A percentile compares a stretch with the other conserved stretches of the same genome.
These are phyloP conservation scores for Musa beccarii DNA, from an alignment of 176 grass and related monocot genomes.

Conservation along the genomic window DNA sequence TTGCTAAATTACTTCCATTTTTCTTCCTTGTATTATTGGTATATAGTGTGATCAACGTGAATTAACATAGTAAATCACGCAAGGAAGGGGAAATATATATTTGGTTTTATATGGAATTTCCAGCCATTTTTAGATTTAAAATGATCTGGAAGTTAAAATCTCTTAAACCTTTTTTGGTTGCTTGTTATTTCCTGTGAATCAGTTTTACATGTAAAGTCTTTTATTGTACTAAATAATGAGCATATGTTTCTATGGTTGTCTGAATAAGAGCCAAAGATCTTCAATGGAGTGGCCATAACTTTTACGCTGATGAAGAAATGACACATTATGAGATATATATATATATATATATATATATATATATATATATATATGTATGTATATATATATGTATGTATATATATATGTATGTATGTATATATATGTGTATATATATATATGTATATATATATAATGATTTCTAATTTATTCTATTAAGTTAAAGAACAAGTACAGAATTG, in stretches of 20 bases:
- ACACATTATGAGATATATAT: background rate
- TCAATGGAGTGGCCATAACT: background rate
- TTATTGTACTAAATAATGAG: background rate
- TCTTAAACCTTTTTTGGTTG: background rate
- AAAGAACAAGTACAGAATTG: too few species aligned
- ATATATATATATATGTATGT: too few species aligned
- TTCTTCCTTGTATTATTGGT: conserved; percentile 1
- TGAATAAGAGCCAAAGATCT: background rate
- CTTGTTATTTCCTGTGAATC: background rate
- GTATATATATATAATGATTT: too few species aligned
- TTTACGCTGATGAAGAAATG: background rate
- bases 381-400: too few species aligned
- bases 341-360: too few species aligned
- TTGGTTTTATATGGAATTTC: background rate
- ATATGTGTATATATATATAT: background rate
- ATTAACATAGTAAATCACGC: background rate
- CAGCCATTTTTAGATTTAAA: background rate
- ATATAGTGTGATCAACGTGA: background rate
- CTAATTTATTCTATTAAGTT: too few species aligned
- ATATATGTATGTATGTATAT: too few species aligned
- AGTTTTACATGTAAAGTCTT: background rate
- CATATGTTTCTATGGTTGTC: background rate
- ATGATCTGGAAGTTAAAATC: background rate
- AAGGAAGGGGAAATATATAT: background rate
- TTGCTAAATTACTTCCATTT: background rate